Evolutionary conservation across 2,329 filamentous ascomycete species (phyloP).

Genomic region (Beauveria asiatica): DNA sequence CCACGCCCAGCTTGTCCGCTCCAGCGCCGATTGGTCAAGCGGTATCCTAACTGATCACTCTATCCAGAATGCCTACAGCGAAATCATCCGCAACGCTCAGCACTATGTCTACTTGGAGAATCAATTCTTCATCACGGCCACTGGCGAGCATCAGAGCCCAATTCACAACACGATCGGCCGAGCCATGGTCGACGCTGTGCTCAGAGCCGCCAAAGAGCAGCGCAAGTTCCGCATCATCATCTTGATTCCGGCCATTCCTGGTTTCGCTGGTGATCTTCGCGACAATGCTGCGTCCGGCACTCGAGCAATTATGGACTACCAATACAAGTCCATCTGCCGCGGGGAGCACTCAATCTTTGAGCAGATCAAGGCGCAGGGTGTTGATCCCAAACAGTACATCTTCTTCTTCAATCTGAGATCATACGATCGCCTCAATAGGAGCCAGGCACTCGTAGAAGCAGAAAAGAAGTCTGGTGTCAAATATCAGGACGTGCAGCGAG

Average conservation of each 20-base stretch:
- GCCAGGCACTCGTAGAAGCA: conserved; percentile 59
- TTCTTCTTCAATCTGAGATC: conserved; percentile 92
- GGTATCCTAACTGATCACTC: conserved; percentile 78
- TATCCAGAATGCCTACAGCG: conserved; percentile 79
- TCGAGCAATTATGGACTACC: conserved; percentile 94
- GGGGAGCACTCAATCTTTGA: conserved; percentile 87
- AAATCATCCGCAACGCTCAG: conserved; percentile 77
- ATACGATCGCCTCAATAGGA: conserved; percentile 87
- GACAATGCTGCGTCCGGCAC: conserved; percentile 79
- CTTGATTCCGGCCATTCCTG: conserved; percentile 82
- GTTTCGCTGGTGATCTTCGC: conserved; percentile 85
- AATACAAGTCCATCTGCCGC: conserved; percentile 91
- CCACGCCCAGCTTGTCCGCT: conserved; percentile 78
- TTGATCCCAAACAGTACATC: conserved; percentile 72
- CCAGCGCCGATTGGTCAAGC: conserved; percentile 87
- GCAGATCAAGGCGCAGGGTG: conserved; percentile 60
- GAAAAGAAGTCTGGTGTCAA: conserved; percentile 75
- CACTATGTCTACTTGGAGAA: conserved; percentile 98
- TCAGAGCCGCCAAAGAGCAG: conserved; percentile 69
- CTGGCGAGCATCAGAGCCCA: conserved; percentile 76
- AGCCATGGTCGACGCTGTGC: conserved; percentile 84
- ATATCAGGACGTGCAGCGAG: conserved; percentile 80
- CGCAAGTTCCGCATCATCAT: conserved; percentile 89
- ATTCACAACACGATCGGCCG: conserved; percentile 81
- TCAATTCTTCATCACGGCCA: conserved; percentile 96